Base-by-base conservation (phyloP, 768 basidiomycete species). In the Punctularia strigosozonata region DNA sequence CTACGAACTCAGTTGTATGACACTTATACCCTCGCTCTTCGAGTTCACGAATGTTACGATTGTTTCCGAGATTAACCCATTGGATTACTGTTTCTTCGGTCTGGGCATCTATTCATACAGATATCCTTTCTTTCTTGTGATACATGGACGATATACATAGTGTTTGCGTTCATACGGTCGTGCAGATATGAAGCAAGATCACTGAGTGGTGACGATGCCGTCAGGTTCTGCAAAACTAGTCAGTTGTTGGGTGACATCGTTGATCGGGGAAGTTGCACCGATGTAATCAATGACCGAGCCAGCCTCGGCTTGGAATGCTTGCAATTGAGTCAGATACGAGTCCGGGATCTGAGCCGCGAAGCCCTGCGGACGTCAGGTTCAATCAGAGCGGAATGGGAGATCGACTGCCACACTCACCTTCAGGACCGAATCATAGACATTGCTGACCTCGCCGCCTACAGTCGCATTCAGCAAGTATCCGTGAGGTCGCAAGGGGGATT, bases 261-360 rank as follows among this genome's bases (percentile, higher is more conserved):
- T 18, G 19, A 18, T 25, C 6, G 6, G 12, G 15, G 14, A 17
- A 19, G 19, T 50, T 62, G 7, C 31, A 72, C 72, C 71, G 42
- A 73, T 69, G 53, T 66, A 73, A 41, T 63, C 59, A 42, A 73
- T 64, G 38, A 57, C n/a, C n/a, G n/a, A n/a, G n/a, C n/a, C 36
- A 36, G 51, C 58, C 21, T 45, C 47, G 18, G 30, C 53, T 22
- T 55, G 47, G 25, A 61, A 47, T 19, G 42, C 52, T 40, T 66
- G 54, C 31, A 71, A 55, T 22, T 50, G 42, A 21, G 33, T 8
- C 12, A 72, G 48, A 45, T 51, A 60, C 3, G 38, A 12, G 4
- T 54, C 51, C 2, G 61, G 52, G 33, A 71, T 56, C 28, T 46
- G 50, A 2, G 69, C 69, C 6, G 69, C 47, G 50, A 72, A 72